Conservation (phyloP, 352 stramenopile genomes). For the Globisporangium cystogenes region DNA sequence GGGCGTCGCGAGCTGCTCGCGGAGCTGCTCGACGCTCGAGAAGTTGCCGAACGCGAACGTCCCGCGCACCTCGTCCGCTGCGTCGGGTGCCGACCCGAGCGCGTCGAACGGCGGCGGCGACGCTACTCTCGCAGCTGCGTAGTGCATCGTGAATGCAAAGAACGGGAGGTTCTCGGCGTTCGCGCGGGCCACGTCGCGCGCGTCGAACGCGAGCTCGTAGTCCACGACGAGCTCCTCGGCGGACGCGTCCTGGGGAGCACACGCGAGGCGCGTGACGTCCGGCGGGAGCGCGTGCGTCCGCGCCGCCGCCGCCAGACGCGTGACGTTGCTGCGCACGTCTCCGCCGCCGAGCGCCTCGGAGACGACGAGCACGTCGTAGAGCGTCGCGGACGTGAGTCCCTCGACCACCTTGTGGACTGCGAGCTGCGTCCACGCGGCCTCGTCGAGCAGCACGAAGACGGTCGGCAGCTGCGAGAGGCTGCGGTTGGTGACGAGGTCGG, state of each 20-base stretch:
- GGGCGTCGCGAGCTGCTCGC: conserved; percentile 13
- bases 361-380: conserved; percentile 55
- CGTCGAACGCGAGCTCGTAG: conserved; percentile 34
- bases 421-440: conserved; percentile 18
- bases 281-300: conserved; percentile 53
- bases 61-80: conserved; percentile 13
- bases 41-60: conserved; percentile 30
- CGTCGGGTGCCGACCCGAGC: not conserved
- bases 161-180: conserved; percentile 24
- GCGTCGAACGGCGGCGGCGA: not conserved
- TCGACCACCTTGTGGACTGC: conserved; percentile 20
- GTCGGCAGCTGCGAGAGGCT: conserved; percentile 7
- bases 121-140: conserved; percentile 24
- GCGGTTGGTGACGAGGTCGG: conserved; percentile 26
- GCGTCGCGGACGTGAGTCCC: conserved; percentile 33
- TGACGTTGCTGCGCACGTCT: conserved; percentile 40
- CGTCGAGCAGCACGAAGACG: conserved; percentile 26
- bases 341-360: conserved; percentile 49
- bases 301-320: conserved; percentile 17
- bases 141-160: conserved; percentile 49
- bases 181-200: conserved; percentile 27
- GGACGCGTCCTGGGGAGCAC: conserved; percentile 29
- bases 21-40: conserved; percentile 29
- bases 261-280: conserved; percentile 19
- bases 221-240: conserved; percentile 32